phyloP scores from a whole-genome alignment of 2,329 filamentous ascomycete genomes.

The Boeremia lycopersici region DNA sequence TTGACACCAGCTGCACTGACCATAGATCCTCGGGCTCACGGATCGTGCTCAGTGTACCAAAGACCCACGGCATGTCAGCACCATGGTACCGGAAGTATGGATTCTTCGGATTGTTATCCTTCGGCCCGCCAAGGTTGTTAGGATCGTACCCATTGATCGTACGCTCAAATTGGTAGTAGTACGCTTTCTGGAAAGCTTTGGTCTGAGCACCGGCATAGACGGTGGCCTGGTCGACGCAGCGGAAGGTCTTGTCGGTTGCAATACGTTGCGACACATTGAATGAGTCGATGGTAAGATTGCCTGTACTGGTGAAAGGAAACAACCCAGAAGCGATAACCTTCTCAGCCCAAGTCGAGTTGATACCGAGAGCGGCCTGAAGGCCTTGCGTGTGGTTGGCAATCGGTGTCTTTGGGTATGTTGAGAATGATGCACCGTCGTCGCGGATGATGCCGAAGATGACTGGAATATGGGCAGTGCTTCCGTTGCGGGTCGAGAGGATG shows the following conservation, averaged over 20 bases:
- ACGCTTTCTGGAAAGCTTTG: conserved; percentile 56
- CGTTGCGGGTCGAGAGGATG: conserved; percentile 51
- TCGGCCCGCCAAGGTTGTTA: conserved; percentile 58
- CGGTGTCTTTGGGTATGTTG: conserved; percentile 54
- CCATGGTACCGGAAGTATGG: conserved; percentile 65
- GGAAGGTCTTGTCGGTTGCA: conserved; percentile 64
- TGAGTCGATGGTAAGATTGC: conserved; percentile 60
- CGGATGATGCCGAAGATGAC: conserved; percentile 63
- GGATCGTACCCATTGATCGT: conserved; percentile 61
- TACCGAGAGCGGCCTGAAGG: conserved; percentile 54
- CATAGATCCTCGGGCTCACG: conserved; percentile 59
- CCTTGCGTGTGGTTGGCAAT: conserved; percentile 52
- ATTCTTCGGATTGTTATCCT: conserved; percentile 56
- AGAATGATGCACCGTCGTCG: conserved; percentile 63
- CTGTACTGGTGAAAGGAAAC: conserved; percentile 57
- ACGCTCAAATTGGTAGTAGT: conserved; percentile 66
- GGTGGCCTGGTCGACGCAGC: conserved; percentile 65
- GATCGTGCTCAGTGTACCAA: conserved; percentile 58
- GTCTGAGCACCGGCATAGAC: conserved; percentile 57
- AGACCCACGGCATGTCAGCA: conserved; percentile 59
- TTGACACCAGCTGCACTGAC: conserved; percentile 52
- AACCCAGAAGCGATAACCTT: conserved; percentile 50
- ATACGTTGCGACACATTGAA: conserved; percentile 63
- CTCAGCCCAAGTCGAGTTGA: conserved; percentile 49
- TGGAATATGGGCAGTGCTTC: conserved; percentile 56